Conservation (phyloP, 345 rosid genomes). For the Stellera chamaejasme region DNA sequence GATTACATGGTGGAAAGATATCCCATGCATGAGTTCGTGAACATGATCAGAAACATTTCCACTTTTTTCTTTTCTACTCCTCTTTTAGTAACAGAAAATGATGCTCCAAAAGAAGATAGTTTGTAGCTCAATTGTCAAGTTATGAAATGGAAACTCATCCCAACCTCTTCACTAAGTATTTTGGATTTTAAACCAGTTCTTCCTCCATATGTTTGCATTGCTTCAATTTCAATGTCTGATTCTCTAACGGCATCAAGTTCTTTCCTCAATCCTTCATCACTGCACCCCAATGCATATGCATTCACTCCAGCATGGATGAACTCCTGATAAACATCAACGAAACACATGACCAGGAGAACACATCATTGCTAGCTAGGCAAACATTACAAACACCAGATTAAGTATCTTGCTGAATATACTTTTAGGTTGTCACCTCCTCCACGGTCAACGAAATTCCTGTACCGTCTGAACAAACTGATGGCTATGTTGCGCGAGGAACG, state of each 20-base stretch:
- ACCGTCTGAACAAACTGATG: slow-evolving; percentile 70
- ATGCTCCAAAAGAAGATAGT: too few species aligned
- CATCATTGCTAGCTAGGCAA: background rate
- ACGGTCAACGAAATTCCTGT: slow-evolving; percentile 73
- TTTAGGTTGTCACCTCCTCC: slow-evolving; percentile 92
- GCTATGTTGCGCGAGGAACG: slow-evolving; percentile 90
- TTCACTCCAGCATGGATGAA: slow-evolving; percentile 84
- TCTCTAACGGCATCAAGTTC: slow-evolving; percentile 69
- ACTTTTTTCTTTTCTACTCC: too few species aligned
- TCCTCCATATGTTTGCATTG: slow-evolving; percentile 48
- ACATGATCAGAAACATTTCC: too few species aligned
- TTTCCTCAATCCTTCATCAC: slow-evolving; percentile 61
- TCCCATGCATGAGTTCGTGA: too few species aligned
- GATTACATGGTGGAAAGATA: too few species aligned
- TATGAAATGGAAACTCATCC: background rate
- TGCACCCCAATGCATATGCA: slow-evolving; percentile 85
- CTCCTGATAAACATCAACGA: slow-evolving; percentile 41
- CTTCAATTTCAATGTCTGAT: slow-evolving; percentile 55
- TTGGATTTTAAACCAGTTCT: slow-evolving; percentile 59
- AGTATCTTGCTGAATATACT: slow-evolving; percentile 40
- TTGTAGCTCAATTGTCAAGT: background rate
- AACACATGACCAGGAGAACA: slow-evolving; percentile 12
- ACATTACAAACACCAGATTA: slow-evolving; percentile 9
- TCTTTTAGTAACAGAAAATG: too few species aligned
- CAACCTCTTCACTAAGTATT: slow-evolving; percentile 57